Evolutionary conservation across 1,139 yeast species (phyloP).

Genomic region (Saccharomyces hybrid): DNA sequence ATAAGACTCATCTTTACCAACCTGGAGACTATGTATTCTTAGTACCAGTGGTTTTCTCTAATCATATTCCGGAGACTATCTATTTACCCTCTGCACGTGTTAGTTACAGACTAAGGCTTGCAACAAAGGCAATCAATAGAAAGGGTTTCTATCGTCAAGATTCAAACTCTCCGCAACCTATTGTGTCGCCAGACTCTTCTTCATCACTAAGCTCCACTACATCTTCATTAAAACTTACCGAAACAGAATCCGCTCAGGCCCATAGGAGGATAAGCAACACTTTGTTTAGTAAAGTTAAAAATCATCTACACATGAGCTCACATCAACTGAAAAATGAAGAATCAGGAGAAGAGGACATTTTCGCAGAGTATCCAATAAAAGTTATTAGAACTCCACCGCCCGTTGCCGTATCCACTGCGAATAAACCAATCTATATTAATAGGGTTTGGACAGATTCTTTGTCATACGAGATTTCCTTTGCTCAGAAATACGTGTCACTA

Average conservation of each 20-base stretch:
- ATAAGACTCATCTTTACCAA: constrained; percentile 13
- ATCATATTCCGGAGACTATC: constrained; percentile 64
- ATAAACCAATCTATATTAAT: constrained; percentile 77
- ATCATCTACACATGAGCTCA: constrained; percentile 15
- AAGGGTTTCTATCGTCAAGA: background rate
- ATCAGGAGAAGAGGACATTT: constrained; percentile 8
- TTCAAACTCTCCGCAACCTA: background rate
- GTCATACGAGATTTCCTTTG: constrained; percentile 71
- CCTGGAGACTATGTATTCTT: constrained; percentile 77
- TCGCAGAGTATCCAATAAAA: constrained; percentile 25
- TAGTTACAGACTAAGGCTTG: constrained; percentile 24
- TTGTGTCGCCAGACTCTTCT: constrained; percentile 1
- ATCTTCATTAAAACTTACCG: constrained; percentile 6
- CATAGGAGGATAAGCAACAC: constrained; percentile 11
- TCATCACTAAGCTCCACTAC: constrained; percentile 1
- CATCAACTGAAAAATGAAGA: constrained; percentile 6
- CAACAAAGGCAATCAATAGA: constrained; percentile 9
- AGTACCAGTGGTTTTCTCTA: constrained; percentile 62
- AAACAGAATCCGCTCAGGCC: constrained; percentile 7
- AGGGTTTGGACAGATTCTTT: constrained; percentile 77
- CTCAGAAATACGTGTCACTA: constrained; percentile 65
- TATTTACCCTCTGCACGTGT: constrained; percentile 41
- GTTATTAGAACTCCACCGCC: constrained; percentile 72
- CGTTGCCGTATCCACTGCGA: constrained; percentile 61
- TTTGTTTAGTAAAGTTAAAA: constrained; percentile 21